Evolutionary conservation across 2,329 filamentous ascomycete species (phyloP).

Genomic region (Trichophyton rubrum): DNA sequence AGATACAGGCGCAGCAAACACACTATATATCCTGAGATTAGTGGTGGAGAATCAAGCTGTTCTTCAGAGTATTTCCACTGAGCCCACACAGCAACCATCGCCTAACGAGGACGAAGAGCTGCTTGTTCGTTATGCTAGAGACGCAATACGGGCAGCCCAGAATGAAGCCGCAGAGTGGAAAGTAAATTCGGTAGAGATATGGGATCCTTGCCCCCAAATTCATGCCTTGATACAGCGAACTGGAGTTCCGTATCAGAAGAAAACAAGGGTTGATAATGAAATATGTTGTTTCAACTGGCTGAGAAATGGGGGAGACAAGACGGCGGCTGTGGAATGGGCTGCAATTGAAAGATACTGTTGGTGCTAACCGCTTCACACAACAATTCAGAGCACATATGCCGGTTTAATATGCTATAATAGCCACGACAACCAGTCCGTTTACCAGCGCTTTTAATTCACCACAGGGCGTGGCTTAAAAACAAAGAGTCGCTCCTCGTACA

Average conservation of each 20-base stretch:
- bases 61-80: not conserved
- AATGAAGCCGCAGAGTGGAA: conserved; percentile 17
- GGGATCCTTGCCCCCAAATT: conserved; percentile 13
- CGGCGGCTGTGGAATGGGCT: conserved; percentile 18
- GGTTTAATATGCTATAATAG: not conserved
- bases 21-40: conserved; percentile 14
- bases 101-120: conserved; percentile 6
- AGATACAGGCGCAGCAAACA: conserved; percentile 6
- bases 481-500: conserved; percentile 14
- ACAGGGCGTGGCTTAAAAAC: conserved; percentile 7
- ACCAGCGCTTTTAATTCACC: not conserved
- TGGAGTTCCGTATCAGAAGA: conserved; percentile 10
- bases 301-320: conserved; percentile 22
- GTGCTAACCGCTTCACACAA: not conserved
- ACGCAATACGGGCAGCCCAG: conserved; percentile 15
- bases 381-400: too few relatives aligned
- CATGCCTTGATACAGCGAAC: conserved; percentile 9
- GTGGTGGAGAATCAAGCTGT: conserved; percentile 10
- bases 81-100: not conserved
- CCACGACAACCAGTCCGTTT: not conserved
- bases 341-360: not conserved
- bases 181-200: conserved; percentile 15
- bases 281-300: conserved; percentile 16
- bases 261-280: not conserved
- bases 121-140: conserved; percentile 12